A percentile compares a stretch with the other conserved stretches of the same genome.
phyloP scores from a whole-genome alignment of 176 grass and related monocot genomes.

The Aechmea fasciata region DNA sequence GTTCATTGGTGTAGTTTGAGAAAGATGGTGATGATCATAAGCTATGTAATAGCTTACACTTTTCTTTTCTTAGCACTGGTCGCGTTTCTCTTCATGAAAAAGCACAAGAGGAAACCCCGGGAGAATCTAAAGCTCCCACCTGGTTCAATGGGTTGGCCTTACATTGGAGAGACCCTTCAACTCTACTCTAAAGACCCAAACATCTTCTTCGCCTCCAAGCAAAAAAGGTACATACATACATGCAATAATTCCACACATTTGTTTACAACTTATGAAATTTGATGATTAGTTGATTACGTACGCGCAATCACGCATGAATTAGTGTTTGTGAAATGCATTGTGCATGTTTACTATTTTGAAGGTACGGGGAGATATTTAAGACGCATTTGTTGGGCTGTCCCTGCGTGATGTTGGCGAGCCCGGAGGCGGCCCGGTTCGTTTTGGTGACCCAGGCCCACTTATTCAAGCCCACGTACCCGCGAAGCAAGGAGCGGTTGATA shows the following conservation, averaged over 20 bases:
- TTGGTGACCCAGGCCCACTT: conserved; percentile 47
- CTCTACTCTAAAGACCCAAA: conserved; percentile 46
- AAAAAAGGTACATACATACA: conserved; percentile 22
- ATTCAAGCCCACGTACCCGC: conserved; percentile 59
- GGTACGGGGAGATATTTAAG: conserved; percentile 62
- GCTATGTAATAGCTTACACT: not conserved
- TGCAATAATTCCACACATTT: too few relatives aligned
- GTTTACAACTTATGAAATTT: too few relatives aligned
- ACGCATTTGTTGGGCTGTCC: conserved; percentile 44
- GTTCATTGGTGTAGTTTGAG: not conserved
- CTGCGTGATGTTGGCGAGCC: conserved; percentile 59
- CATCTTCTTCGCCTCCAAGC: conserved; percentile 39
- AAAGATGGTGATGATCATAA: not conserved
- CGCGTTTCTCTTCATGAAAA: not conserved
- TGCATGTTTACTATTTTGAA: not conserved
- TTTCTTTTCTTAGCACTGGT: conserved; percentile 7
- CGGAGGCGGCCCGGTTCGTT: conserved; percentile 49
- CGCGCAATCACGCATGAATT: too few relatives aligned
- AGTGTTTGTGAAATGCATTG: not conserved
- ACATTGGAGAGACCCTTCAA: conserved; percentile 51
- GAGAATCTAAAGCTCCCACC: conserved; percentile 32
- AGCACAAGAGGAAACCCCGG: not conserved
- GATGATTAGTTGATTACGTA: too few relatives aligned
- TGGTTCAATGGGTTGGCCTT: conserved; percentile 47
- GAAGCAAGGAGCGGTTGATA: conserved; percentile 59